phyloP scores from a whole-genome alignment of 225 moss, liverwort and hornwort species.

The Marchantia paleacea region DNA sequence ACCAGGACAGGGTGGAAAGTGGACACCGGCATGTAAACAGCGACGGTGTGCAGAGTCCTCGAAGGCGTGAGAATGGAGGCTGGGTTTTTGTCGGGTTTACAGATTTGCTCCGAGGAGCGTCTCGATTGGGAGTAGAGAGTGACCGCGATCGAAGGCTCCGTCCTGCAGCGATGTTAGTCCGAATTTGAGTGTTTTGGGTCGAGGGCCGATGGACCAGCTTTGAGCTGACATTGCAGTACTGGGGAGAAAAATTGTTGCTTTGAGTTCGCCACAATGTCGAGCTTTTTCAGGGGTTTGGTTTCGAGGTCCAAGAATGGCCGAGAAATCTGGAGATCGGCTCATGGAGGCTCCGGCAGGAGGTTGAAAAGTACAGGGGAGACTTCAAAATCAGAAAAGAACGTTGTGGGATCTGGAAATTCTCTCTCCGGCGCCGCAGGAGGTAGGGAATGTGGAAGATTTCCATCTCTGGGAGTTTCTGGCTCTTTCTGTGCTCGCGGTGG shows the following conservation, averaged over 20 bases:
- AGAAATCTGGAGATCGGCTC: slow-evolving; percentile 9
- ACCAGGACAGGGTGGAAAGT: too few relatives aligned
- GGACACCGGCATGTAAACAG: too few relatives aligned
- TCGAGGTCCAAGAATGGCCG: slow-evolving; percentile 19
- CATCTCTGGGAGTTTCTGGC: background rate
- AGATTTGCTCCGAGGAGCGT: background rate
- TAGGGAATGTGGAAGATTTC: background rate
- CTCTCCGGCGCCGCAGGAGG: background rate
- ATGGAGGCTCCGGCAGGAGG: background rate
- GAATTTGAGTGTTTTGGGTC: too few relatives aligned
- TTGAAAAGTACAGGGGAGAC: background rate
- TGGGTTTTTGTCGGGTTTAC: background rate
- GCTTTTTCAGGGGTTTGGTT: slow-evolving; percentile 12
- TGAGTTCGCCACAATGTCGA: slow-evolving; percentile 9
- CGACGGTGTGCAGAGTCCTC: too few relatives aligned
- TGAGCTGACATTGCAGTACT: background rate
- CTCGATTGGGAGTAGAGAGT: background rate
- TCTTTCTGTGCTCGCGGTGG: background rate
- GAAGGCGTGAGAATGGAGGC: background rate
- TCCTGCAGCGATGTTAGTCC: background rate
- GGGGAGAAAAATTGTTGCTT: background rate
- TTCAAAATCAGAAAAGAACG: background rate
- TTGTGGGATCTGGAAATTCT: background rate
- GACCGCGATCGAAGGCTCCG: background rate
- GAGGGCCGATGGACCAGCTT: background rate